These are phyloP conservation scores for Thermochaetoides thermophila DNA, from an alignment of 495 filamentous ascomycete species.

Conservation along the genomic window DNA sequence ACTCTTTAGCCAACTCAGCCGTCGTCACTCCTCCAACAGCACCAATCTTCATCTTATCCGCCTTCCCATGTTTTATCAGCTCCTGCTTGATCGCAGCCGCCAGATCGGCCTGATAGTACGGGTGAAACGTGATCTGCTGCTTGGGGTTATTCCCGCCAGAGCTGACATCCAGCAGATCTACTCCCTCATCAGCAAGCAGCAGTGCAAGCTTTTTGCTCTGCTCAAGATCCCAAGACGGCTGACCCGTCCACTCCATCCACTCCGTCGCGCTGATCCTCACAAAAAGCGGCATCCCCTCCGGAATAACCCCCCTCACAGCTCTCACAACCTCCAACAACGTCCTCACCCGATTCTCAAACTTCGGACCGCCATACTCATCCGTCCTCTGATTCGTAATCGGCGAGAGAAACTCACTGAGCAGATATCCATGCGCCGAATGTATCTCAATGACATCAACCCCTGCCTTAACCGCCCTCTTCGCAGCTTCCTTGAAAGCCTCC, in stretches of 20 bases:
- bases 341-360: slow-evolving; percentile 42
- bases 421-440: slow-evolving; percentile 49
- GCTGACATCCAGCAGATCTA: slow-evolving; percentile 66
- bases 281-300: slow-evolving; percentile 46
- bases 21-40: slow-evolving; percentile 60
- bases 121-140: slow-evolving; percentile 42
- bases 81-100: slow-evolving; percentile 44
- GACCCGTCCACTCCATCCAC: slow-evolving; percentile 44
- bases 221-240: slow-evolving; percentile 49
- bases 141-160: slow-evolving; percentile 49
- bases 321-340: slow-evolving; percentile 32
- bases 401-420: slow-evolving; percentile 47
- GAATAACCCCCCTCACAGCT: slow-evolving; percentile 37
- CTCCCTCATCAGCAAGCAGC: slow-evolving; percentile 45
- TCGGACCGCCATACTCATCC: slow-evolving; percentile 42
- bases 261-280: slow-evolving; percentile 58
- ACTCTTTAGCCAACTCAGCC: slow-evolving; percentile 40
- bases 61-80: slow-evolving; percentile 37
- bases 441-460: slow-evolving; percentile 59
- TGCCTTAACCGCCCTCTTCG: slow-evolving; percentile 44
- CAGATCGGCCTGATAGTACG: slow-evolving; percentile 48
- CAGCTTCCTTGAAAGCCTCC: slow-evolving; percentile 42
- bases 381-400: slow-evolving; percentile 42
- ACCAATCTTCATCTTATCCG: slow-evolving; percentile 39
- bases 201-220: slow-evolving; percentile 48